Evolutionary conservation across 2,329 filamentous ascomycete genomes (phyloP), one percentile per base, ranked within the genome.

Genomic region (Epichloe sylvatica): DNA sequence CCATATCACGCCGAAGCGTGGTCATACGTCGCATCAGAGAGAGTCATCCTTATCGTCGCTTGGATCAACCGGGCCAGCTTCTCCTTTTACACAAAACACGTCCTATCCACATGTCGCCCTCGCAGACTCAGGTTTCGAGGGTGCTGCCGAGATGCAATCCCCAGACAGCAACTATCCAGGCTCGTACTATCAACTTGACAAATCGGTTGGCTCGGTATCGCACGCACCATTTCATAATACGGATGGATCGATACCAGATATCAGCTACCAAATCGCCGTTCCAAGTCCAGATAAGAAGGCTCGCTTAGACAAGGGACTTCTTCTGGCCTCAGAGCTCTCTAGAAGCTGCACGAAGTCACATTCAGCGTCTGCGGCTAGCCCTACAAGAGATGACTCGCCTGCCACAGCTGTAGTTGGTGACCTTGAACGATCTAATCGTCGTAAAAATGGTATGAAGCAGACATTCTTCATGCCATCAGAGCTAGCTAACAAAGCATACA

Each of bases 41-140:
- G 77, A 81, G 54, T 77, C 78, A 2, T 81, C 78, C 6, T 65
- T 79, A 37, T 81, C 78, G 0, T 81, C 79, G 0, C 57, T 81
- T 39, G 77, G 75, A 11, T 81, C 78, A 0, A 70, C 75, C 36
- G 76, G 75, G n/a, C 78, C 78, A 17, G 69, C 73, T 0, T 82
- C 79, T 17, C 78, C 78, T 3, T 81, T 71, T 60, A 73, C 70
- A 38, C 67, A 72, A 51, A 77, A 70, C 57, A 74, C 69, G 2
- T 71, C 76, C 37, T 77, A 80, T 53, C 78, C 78, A 2, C 76
- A 79, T 8, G 77, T 82, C 46, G 75, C 75, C 23, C 64, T 77
- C 13, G 70, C 67, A 43, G 76, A 79, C 54, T 64, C 73, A 15
- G 53, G 59, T 13, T 67, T 65, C 48, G 77, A 79, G 49, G 64